Percentiles rank a stretch among this genome's conserved stretches.
Evolutionary conservation across 2,329 filamentous ascomycete species (phyloP).

Genomic region (Colletotrichum nymphaeae): DNA sequence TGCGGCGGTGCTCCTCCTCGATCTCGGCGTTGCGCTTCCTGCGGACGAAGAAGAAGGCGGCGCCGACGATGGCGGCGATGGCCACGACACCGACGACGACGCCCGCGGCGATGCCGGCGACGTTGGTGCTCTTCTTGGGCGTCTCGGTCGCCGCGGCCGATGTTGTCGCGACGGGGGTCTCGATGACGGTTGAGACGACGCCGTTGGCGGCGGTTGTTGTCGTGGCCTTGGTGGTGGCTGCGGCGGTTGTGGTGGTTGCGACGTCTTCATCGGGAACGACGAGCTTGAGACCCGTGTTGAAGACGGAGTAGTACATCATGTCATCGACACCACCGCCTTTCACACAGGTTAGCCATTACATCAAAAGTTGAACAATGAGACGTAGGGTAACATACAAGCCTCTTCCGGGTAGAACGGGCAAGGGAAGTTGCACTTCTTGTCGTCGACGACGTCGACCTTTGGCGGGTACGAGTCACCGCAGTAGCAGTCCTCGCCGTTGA

Average conservation of each 20-base stretch:
- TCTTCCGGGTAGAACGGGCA: constrained; percentile 74
- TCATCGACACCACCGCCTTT: constrained; percentile 49
- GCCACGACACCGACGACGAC: constrained; percentile 86
- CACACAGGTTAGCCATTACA: constrained; percentile 13
- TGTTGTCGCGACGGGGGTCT: constrained; percentile 14
- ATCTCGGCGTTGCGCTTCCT: constrained; percentile 80
- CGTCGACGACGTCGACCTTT: constrained; percentile 61
- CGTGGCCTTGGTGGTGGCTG: constrained; percentile 36
- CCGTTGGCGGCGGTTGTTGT: constrained; percentile 37
- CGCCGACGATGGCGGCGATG: constrained; percentile 74
- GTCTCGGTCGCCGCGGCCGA: constrained; percentile 32
- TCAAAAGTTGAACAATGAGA: not conserved
- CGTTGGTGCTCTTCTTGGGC: constrained; percentile 65
- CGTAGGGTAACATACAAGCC: constrained; percentile 67
- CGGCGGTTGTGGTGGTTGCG: constrained; percentile 42
- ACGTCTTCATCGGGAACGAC: constrained; percentile 47
- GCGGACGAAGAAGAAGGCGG: constrained; percentile 78
- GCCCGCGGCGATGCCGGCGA: constrained; percentile 87
- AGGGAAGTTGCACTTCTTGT: constrained; percentile 70
- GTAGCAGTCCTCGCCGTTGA: constrained; percentile 74
- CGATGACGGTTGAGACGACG: constrained; percentile 13
- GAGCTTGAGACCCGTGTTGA: constrained; percentile 61
- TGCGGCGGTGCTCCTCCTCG: constrained; percentile 86
- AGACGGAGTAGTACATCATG: constrained; percentile 53
- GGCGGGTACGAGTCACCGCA: constrained; percentile 80